phyloP scores from a whole-genome alignment of 2,329 filamentous ascomycete species.

The Ceratocystis colombiana region DNA sequence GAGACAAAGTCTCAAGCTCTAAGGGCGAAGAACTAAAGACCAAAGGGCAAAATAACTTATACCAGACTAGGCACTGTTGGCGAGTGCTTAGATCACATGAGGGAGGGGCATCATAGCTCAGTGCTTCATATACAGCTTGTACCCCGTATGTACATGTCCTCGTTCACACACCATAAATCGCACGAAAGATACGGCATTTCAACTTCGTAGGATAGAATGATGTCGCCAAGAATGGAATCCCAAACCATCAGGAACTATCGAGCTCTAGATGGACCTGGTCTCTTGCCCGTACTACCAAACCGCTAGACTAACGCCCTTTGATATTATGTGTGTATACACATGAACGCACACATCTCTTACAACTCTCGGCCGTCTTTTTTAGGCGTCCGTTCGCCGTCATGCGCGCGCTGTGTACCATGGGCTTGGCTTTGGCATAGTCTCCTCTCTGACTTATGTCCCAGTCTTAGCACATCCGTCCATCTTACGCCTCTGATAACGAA shows the following conservation, averaged over 20 bases:
- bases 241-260: neutral
- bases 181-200: neutral
- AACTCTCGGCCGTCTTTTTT: neutral
- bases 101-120: neutral
- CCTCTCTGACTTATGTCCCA: too few relatives aligned
- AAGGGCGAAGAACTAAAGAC: neutral
- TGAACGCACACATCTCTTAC: neutral
- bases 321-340: neutral
- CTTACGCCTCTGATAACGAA: too few relatives aligned
- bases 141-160: neutral
- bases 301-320: neutral
- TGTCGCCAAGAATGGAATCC: neutral
- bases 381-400: slow-evolving; percentile 6
- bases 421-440: neutral
- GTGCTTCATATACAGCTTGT: neutral
- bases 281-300: too few relatives aligned
- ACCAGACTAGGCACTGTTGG: neutral
- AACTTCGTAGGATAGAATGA: neutral
- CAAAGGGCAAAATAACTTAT: neutral
- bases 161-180: neutral
- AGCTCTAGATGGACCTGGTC: neutral
- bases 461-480: too few relatives aligned
- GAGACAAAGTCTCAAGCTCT: neutral
- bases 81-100: neutral
- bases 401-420: neutral